These are phyloP conservation scores for Phaseolus coccineus DNA, from an alignment of 331 rosid species.

Conservation along the genomic window DNA sequence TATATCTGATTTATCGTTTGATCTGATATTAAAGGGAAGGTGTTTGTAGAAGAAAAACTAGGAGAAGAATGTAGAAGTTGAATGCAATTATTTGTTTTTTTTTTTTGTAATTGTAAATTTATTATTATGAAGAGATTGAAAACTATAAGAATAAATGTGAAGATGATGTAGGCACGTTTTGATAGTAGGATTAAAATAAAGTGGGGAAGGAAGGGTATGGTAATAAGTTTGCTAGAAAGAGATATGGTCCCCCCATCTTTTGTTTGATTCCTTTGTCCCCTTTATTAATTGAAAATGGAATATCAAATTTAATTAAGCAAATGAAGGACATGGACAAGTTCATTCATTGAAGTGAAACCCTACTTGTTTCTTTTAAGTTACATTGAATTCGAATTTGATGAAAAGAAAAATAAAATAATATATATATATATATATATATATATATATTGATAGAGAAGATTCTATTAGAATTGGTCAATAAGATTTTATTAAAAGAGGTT, in stretches of 20 bases:
- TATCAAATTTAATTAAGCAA: background rate
- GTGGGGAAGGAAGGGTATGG: background rate
- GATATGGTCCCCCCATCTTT: slow-evolving; percentile 40
- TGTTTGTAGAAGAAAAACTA: background rate
- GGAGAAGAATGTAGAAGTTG: background rate
- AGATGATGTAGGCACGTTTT: slow-evolving; percentile 14
- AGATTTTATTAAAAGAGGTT: too few relatives aligned
- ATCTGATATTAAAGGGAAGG: background rate
- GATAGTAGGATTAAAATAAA: background rate
- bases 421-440: too few relatives aligned
- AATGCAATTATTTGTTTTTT: background rate
- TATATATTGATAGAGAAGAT: too few relatives aligned
- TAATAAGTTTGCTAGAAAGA: slow-evolving; percentile 22
- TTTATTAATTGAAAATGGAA: background rate
- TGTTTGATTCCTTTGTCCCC: slow-evolving; percentile 10
- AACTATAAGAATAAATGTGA: background rate
- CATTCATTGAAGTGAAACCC: too few relatives aligned
- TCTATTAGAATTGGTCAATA: too few relatives aligned
- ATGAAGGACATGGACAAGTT: background rate
- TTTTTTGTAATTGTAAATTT: background rate
- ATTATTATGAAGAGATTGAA: background rate
- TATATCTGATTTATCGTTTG: background rate
- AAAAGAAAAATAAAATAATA: too few relatives aligned
- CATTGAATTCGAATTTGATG: too few relatives aligned
- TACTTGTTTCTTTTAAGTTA: too few relatives aligned